phyloP scores from a whole-genome alignment of 768 basidiomycete genomes.

The Porphyrellus cyaneotinctus region DNA sequence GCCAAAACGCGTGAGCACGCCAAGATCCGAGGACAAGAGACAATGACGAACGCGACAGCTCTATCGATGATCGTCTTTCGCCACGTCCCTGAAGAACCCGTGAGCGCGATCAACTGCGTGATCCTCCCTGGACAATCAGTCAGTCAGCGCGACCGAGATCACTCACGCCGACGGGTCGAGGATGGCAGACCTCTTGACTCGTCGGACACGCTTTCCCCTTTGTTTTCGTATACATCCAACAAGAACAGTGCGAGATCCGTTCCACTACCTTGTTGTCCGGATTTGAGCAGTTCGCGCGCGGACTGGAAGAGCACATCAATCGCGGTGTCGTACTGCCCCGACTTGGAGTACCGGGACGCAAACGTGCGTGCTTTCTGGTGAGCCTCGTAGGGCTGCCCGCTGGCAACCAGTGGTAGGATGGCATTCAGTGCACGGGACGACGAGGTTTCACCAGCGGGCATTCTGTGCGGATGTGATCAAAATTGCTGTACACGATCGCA shows the following conservation, averaged over 20 bases:
- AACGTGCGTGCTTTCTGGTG: constrained; percentile 97
- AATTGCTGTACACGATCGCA: constrained; percentile 1
- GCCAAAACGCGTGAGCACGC: constrained; percentile 16
- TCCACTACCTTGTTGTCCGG: constrained; percentile 84
- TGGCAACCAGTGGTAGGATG: constrained; percentile 67
- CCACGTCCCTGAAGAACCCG: constrained; percentile 79
- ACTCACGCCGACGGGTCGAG: background rate
- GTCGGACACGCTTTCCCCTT: constrained; percentile 67
- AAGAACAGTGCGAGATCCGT: constrained; percentile 79
- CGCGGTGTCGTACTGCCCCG: constrained; percentile 77
- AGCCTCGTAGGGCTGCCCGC: constrained; percentile 80
- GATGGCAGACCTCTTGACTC: constrained; percentile 69
- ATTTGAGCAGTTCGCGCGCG: constrained; percentile 83
- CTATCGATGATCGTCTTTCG: constrained; percentile 86
- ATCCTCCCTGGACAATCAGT: constrained; percentile 57
- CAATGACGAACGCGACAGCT: constrained; percentile 64
- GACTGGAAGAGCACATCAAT: constrained; percentile 92
- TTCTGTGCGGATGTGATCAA: constrained; percentile 13
- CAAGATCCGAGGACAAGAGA: constrained; percentile 4
- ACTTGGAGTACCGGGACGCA: constrained; percentile 81
- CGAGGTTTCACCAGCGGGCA: constrained; percentile 31
- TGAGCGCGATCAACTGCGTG: constrained; percentile 88
- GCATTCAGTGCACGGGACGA: constrained; percentile 69
- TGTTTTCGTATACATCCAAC: constrained; percentile 77
- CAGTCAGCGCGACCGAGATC: background rate